Conservation (phyloP, 345 rosid genomes). For the Gynandropsis gynandra region DNA sequence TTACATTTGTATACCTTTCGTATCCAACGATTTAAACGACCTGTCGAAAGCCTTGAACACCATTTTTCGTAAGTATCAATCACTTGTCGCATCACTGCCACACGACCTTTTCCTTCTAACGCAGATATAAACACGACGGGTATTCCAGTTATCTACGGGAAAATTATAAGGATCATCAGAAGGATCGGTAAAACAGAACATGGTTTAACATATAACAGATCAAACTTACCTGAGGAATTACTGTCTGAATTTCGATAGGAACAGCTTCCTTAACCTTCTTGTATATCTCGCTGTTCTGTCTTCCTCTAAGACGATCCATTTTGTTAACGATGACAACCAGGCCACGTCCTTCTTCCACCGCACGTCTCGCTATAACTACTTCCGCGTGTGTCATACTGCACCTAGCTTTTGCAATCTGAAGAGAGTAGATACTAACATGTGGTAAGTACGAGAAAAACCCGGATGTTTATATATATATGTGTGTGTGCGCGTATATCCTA, state of each 20-base stretch:
- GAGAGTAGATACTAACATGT: constrained; percentile 11
- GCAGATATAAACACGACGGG: constrained; percentile 86
- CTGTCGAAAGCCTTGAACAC: constrained; percentile 85
- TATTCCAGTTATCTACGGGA: constrained; percentile 67
- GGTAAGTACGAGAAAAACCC: too few species aligned
- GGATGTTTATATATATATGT: constrained; percentile 1
- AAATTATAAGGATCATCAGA: constrained; percentile 11
- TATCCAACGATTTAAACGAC: constrained; percentile 90
- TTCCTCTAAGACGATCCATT: constrained; percentile 84
- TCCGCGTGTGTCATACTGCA: constrained; percentile 93
- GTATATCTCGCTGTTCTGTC: constrained; percentile 36
- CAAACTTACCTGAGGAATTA: constrained; percentile 71
- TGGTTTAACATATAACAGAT: background rate
- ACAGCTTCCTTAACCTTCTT: constrained; percentile 83
- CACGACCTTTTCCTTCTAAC: constrained; percentile 74
- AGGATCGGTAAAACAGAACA: background rate
- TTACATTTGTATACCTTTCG: constrained; percentile 74
- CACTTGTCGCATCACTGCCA: constrained; percentile 66
- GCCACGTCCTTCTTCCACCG: constrained; percentile 97
- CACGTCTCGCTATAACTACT: constrained; percentile 87
- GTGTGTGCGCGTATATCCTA: constrained; percentile 6
- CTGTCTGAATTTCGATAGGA: constrained; percentile 87
- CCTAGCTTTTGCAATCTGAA: constrained; percentile 59
- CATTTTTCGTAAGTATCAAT: constrained; percentile 68
- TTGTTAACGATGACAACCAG: constrained; percentile 82